Conservation (phyloP, 2,329 filamentous ascomycete genomes). For the Aspergillus felis region DNA sequence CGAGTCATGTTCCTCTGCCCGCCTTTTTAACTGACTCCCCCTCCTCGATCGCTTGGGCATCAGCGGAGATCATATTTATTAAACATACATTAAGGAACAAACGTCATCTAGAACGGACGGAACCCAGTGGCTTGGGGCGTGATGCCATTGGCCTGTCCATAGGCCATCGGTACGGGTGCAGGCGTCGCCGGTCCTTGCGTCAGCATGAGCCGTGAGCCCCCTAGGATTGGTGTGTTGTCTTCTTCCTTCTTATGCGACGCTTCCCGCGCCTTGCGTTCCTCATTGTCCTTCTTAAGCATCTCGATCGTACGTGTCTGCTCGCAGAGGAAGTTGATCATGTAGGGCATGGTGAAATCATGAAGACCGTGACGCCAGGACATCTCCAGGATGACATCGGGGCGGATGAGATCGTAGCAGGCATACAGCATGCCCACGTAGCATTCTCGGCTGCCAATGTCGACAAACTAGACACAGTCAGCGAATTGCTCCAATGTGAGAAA, state of each 20-base stretch:
- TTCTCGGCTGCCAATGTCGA: constrained; percentile 97
- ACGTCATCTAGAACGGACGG: constrained; percentile 47
- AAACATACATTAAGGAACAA: constrained; percentile 3
- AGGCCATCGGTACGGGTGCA: constrained; percentile 60
- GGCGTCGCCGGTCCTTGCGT: constrained; percentile 76
- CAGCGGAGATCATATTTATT: neutral
- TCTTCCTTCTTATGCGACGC: constrained; percentile 81
- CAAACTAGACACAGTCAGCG: constrained; percentile 64
- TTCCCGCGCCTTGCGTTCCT: constrained; percentile 74
- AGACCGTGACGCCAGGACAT: constrained; percentile 95
- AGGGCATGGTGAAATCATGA: constrained; percentile 97
- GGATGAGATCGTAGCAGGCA: constrained; percentile 95
- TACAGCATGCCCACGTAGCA: constrained; percentile 99
- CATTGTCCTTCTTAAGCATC: constrained; percentile 87
- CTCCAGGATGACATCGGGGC: constrained; percentile 87
- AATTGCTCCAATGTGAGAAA: neutral
- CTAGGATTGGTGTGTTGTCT: constrained; percentile 89
- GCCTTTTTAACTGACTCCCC: constrained; percentile 2
- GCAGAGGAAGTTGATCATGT: constrained; percentile 97
- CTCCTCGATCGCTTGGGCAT: neutral
- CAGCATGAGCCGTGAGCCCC: constrained; percentile 85
- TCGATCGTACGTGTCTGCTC: constrained; percentile 87
- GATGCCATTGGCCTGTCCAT: constrained; percentile 80
- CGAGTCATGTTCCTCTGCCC: neutral
- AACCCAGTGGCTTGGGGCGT: constrained; percentile 83